Evolutionary conservation across 148 eudicot genomes (phyloP), one percentile per base, ranked within the genome.

Genomic region (Rhododendron vialii): DNA sequence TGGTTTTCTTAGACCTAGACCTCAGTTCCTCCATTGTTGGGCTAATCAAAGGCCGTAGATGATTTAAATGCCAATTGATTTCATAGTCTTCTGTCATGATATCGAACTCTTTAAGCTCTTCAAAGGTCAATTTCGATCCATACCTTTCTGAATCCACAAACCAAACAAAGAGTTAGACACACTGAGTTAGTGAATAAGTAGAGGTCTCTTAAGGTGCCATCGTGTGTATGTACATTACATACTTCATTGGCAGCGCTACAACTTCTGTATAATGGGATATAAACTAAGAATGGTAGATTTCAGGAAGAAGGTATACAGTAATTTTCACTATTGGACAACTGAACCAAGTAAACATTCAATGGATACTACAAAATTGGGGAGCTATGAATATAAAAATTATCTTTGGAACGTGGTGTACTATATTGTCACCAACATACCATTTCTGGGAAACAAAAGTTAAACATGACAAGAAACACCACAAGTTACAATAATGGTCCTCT

Each of bases 11-110:
- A 5, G 96, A 94, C 88, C 89, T 90, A 73, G 94, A 85, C 83
- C 91, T 91, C 71, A 89, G 26, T 78, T 97, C 96, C 87, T 94
- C 92, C 30, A 90, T 88, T 17, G 98, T 95, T 36, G 99, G 98
- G 86, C 88, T 92, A 48, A 93, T 90, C 63, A 91, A 71, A 90
- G 93, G 92, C 77, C 89, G 85, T 4, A 97, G 87, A 87, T 91
- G 92, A 86, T 92, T 93, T 82, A 97, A 81, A 90, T 97, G 99
- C 99, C 99, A 97, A 88, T 93, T 92, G 69, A 97, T 89, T 92
- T 97, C 99, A 86, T 97, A 97, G 89, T 97, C 96, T 28, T 91
- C 89, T 67, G 89, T 93, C 83, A 95, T 82, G 2, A 86, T 89
- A 82, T 94, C 95, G 85, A 97, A 97, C 51, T 91, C 94, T 78